Evolutionary conservation across 2,329 filamentous ascomycete species (phyloP), one percentile per base, ranked within the genome.

Genomic region (Colletotrichum simmondsii): DNA sequence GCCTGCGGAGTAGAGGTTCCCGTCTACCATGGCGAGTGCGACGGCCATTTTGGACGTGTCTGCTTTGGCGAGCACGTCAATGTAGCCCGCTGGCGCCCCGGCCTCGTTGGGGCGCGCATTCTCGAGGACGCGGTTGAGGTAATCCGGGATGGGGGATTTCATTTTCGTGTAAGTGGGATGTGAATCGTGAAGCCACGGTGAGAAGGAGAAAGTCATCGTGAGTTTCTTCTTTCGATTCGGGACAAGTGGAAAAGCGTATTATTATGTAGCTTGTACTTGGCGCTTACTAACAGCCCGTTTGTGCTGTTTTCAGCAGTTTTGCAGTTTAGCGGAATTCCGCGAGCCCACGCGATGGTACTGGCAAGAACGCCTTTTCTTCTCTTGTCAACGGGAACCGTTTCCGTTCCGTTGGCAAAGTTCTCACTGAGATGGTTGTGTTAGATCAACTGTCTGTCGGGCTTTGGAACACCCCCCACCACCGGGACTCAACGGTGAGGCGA

Each of bases 21-120:
- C 82, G 42, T 84, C 82, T 7, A 84, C 82, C 78, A 81, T 84
- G 5, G 82, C 82, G 19, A 84, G 72, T 0, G 82, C 81, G 19
- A 83, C 81, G 6, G 79, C 82, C 73, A 84, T 76, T 65, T 80
- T 82, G 7, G 81, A 82, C 8, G 82, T 82, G 74, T 84, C 82
- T 6, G 82, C 82, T 42, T 78, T 78, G 12, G 81, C 81, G 4
- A 84, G 77, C 8, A 79, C 80, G 26, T 84, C 82, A 63, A 84
- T 84, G 73, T 84, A 84, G 63, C 67, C 77, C 4, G 82, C 82
- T 0, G 81, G 77, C 11, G 77, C 77, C 11, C 82, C 82, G 26
- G 68, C 30, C 2, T 81, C 77, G 32, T 76, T 80, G 5, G 75
- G 72, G 16, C 80, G 79, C 1, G 79, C 79, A 62, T 78, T 78